A percentile compares a stretch with the other conserved stretches of the same genome.
Evolutionary conservation across 768 basidiomycete genomes (phyloP).

Genomic region (Sporobolomyces pararoseus): DNA sequence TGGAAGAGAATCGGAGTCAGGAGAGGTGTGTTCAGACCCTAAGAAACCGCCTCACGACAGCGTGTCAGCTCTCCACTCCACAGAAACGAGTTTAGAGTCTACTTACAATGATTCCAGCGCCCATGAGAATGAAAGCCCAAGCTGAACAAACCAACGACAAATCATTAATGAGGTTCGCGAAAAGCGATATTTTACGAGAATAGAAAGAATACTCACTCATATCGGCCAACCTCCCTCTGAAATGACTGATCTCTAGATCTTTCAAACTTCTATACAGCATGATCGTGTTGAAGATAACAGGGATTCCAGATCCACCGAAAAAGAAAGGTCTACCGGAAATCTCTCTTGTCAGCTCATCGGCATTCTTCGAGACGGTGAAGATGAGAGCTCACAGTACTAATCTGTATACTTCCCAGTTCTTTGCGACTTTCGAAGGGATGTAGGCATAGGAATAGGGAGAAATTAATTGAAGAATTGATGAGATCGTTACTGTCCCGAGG

Average conservation of each 20-base stretch:
- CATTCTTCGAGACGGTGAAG: slow-evolving; percentile 62
- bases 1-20: slow-evolving; percentile 59
- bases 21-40: slow-evolving; percentile 64
- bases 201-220: slow-evolving; percentile 63
- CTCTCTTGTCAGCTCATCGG: neutral
- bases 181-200: too few relatives aligned
- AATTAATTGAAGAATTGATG: slow-evolving; percentile 59
- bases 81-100: neutral
- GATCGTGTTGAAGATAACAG: slow-evolving; percentile 63
- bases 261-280: slow-evolving; percentile 70
- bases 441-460: slow-evolving; percentile 60
- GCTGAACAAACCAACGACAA: slow-evolving; percentile 23
- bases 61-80: neutral
- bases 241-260: slow-evolving; percentile 63
- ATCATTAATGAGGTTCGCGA: too few relatives aligned
- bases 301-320: slow-evolving; percentile 62
- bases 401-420: slow-evolving; percentile 58
- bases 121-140: slow-evolving; percentile 34
- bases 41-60: neutral
- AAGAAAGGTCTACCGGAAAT: slow-evolving; percentile 64
- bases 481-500: slow-evolving; percentile 60
- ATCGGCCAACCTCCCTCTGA: slow-evolving; percentile 62
- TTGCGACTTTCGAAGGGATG: slow-evolving; percentile 50
- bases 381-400: slow-evolving; percentile 16
- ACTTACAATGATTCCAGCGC: slow-evolving; percentile 33